Evolutionary conservation across 208 protist genomes (phyloP), one percentile per base, ranked within the genome.

Genomic region (Leishmania mexicana): DNA sequence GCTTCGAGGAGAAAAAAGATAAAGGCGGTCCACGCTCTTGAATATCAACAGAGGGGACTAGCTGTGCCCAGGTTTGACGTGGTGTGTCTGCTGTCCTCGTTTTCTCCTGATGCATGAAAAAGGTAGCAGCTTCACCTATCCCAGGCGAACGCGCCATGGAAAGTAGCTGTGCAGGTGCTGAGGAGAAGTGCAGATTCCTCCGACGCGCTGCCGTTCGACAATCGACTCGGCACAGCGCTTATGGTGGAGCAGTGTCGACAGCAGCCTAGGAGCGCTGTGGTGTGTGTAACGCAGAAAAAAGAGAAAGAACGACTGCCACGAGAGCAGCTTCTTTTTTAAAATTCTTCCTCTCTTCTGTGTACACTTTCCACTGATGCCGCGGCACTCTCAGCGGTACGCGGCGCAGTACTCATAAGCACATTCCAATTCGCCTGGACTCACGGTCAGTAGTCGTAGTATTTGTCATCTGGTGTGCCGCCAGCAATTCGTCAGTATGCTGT

Each of bases 401-500:
- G 68, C 51, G 68, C 40, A 73, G 19, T 49, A 49, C 42, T 24
- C 73, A 76, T 40, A 76, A 42, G 73, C 49, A 31, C 31, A 45
- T 76, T 38, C 35, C 31, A 2, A 54, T 42, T 62, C 31, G 40
- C 51, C 51, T 40, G 17, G 47, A 62, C 73, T n/a, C 73, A 54
- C 17, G 53, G 17, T 76, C 28, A 53, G 70, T 21, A 19, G 45
- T 51, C 21, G 40, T 45, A 45, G 21, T 21, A 42, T 40, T n/a
- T 45, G 73, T 62, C 51, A 62, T 62, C 51, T 57, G 51, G 73
- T 47, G 31, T 47, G 31, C 51, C 31, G 40, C 19, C 51, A 76
- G 40, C 49, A 17, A 62, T 1, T 31, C 19, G 5, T 11, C 53
- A 57, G 21, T 15, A 94, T 88, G 88, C 62, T 93, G 45, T 91